Conservation (phyloP, 768 basidiomycete genomes). For the Pholiota molesta region DNA sequence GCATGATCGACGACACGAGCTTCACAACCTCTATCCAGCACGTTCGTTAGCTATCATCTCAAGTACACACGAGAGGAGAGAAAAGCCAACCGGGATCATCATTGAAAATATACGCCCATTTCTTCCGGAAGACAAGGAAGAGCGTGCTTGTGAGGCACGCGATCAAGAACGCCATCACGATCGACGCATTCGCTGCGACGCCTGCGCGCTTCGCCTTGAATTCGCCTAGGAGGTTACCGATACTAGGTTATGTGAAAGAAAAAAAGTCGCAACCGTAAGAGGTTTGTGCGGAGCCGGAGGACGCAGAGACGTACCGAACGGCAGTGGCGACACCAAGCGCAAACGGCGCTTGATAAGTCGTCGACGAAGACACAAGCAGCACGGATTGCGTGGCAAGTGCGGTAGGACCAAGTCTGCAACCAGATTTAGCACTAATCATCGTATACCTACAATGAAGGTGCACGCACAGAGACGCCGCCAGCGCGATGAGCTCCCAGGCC, state of each 20-base stretch:
- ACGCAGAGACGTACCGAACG: conserved; percentile 61
- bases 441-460: background rate
- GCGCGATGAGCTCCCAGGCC: conserved; percentile 88
- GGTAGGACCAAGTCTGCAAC: conserved; percentile 72
- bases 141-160: conserved; percentile 63
- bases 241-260: background rate
- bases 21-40: conserved; percentile 49
- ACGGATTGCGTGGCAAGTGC: conserved; percentile 89
- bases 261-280: no score
- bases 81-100: conserved; percentile 52
- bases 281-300: background rate
- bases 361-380: conserved; percentile 73
- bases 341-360: conserved; percentile 83
- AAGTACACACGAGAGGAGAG: background rate
- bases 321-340: conserved; percentile 82
- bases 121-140: conserved; percentile 62
- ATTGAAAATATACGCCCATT: conserved; percentile 80
- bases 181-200: conserved; percentile 54
- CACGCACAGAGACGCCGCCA: conserved; percentile 51
- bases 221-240: conserved; percentile 12
- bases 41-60: background rate
- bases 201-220: conserved; percentile 28
- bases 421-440: background rate
- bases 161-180: conserved; percentile 68
- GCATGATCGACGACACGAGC: conserved; percentile 70